These are phyloP conservation scores for Tricholoma flavovirens DNA, from an alignment of 768 basidiomycete species.

Conservation along the genomic window DNA sequence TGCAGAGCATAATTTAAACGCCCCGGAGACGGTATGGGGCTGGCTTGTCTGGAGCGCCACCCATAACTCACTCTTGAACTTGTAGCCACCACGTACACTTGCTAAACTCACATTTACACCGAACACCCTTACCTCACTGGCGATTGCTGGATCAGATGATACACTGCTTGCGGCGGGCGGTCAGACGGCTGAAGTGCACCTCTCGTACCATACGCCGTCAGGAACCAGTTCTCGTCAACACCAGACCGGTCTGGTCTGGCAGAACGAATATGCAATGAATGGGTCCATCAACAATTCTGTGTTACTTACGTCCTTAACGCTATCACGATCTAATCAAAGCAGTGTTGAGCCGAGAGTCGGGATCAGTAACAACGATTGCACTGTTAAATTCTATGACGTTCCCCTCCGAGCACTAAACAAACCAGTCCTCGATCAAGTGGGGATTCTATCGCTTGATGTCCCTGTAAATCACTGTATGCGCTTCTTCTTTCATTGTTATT, in stretches of 20 bases:
- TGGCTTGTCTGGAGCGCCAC: slow-evolving; percentile 8
- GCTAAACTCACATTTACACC: slow-evolving; percentile 53
- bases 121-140: slow-evolving; percentile 57
- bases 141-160: slow-evolving; percentile 43
- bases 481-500: background rate
- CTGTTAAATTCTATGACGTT: slow-evolving; percentile 77
- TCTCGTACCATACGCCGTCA: slow-evolving; percentile 42
- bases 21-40: slow-evolving; percentile 40
- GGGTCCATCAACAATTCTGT: slow-evolving; percentile 85
- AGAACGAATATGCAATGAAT: slow-evolving; percentile 43
- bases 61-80: slow-evolving; percentile 2
- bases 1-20: slow-evolving; percentile 53
- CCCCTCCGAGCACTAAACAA: slow-evolving; percentile 44
- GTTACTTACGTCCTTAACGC: slow-evolving; percentile 53
- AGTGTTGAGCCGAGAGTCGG: slow-evolving; percentile 70
- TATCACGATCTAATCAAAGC: slow-evolving; percentile 55
- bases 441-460: slow-evolving; percentile 53
- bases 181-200: slow-evolving; percentile 65
- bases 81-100: slow-evolving; percentile 40
- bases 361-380: slow-evolving; percentile 83
- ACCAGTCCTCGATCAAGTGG: slow-evolving; percentile 42
- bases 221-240: slow-evolving; percentile 16
- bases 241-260: slow-evolving; percentile 39
- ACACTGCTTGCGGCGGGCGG: slow-evolving; percentile 74
- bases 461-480: slow-evolving; percentile 78